Percentiles rank a stretch among this genome's conserved stretches.
Conservation (phyloP, 305 asterid species). For the Fraxinus baroniana region DNA sequence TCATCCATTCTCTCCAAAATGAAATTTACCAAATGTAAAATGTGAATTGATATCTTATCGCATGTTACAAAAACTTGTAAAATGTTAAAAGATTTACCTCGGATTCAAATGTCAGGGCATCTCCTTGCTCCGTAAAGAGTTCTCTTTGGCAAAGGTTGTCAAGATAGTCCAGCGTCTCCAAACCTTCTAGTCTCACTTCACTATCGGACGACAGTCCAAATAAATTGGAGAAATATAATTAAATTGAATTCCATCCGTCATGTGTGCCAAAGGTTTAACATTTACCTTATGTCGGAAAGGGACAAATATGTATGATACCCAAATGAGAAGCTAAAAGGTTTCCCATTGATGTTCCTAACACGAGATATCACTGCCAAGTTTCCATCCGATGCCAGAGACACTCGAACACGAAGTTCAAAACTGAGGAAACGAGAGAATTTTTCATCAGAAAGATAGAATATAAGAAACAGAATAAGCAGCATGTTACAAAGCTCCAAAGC, state of each 20-base stretch:
- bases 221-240: conserved; percentile 1
- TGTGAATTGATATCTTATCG: neutral
- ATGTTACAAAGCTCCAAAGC: conserved; percentile 12
- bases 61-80: neutral
- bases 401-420: conserved; percentile 83
- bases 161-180: conserved; percentile 88
- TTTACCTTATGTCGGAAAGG: conserved; percentile 90
- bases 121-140: conserved; percentile 91
- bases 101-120: conserved; percentile 87
- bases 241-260: neutral
- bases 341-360: conserved; percentile 76
- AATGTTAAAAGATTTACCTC: conserved; percentile 51
- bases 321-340: conserved; percentile 89
- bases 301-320: conserved; percentile 82
- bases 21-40: neutral
- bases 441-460: conserved; percentile 5
- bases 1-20: neutral
- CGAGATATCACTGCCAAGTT: conserved; percentile 82
- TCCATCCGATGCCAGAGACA: conserved; percentile 73
- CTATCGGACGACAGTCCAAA: conserved; percentile 27
- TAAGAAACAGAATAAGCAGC: neutral
- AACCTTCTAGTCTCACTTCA: conserved; percentile 92
- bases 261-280: neutral
- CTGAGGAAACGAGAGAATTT: conserved; percentile 37
- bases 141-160: conserved; percentile 80